Evolutionary conservation across 108 stramenopile genomes (phyloP), one percentile per base, ranked within the genome.

Genomic region (Conticribra weissflogii): DNA sequence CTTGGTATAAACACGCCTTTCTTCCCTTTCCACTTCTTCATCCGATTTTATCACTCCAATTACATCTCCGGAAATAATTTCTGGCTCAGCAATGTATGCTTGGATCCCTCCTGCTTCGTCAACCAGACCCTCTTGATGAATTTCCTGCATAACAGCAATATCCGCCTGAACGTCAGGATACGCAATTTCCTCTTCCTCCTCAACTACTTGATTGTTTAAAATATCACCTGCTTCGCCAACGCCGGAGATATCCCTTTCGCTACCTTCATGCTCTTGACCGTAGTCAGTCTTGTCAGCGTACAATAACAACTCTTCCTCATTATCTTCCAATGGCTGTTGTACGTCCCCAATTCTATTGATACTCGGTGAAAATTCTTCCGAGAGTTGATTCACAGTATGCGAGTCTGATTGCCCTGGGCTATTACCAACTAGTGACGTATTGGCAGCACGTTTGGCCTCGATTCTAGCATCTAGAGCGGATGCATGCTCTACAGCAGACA

Each of bases 1-100:
- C 9, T 12, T 46, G 1, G 29, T 3, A 15, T 62, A 62, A 14
- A 47, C 61, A n/a, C 47, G 21, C 28, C 61, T 62, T 27, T 62
- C 61, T 28, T 62, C 61, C 7, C 47, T 23, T 48, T 62, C 61
- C 47, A 62, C 47, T 29, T 62, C 61, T 25, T 62, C 46, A 47
- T 62, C 61, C 12, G 61, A 29, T 62, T 49, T 62, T 1, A 62
- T 62, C 2, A 49, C 61, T 17, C 47, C 47, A 48, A 62, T 34
- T 0, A 49, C 61, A 49, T 29, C 46, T 7, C 45, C 61, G 18
- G 47, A 45, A 8, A 47, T 47, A 49, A 62, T 25, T 5, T 2
- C 46, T 1, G 46, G 16, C 7, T 62, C 61, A 4, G 61, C 61
- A 1, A 62, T 25, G 25, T 27, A 62, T 1, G 47, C 61, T 47